phyloP scores from a whole-genome alignment of 2,329 filamentous ascomycete species.

The Paecilomyces niveus region DNA sequence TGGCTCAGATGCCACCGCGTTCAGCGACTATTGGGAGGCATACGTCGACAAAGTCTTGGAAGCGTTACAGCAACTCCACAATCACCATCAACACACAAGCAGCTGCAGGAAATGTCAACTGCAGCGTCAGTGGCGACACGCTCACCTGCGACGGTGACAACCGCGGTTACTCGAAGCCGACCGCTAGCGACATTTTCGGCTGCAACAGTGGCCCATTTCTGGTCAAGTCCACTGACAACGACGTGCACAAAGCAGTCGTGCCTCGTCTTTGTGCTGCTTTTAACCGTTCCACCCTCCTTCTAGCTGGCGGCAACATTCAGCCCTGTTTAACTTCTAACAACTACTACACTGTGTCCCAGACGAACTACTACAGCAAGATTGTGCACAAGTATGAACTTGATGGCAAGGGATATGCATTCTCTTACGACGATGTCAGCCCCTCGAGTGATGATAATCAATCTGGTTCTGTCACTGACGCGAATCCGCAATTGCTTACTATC shows the following conservation, averaged over 20 bases:
- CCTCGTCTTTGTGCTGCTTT: conserved; percentile 48
- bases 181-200: conserved; percentile 43
- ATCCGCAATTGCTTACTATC: conserved; percentile 41
- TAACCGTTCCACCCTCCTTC: conserved; percentile 40
- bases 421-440: conserved; percentile 62
- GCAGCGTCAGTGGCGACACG: conserved; percentile 33
- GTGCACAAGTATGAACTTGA: conserved; percentile 56
- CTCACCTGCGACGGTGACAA: conserved; percentile 39
- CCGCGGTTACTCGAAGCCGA: conserved; percentile 38
- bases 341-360: conserved; percentile 43
- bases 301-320: conserved; percentile 42
- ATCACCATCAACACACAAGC: conserved; percentile 51
- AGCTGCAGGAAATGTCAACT: conserved; percentile 44
- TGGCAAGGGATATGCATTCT: conserved; percentile 57
- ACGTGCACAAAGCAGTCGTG: conserved; percentile 37
- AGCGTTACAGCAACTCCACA: conserved; percentile 38
- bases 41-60: conserved; percentile 50
- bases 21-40: conserved; percentile 44
- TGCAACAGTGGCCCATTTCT: conserved; percentile 46
- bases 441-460: conserved; percentile 47
- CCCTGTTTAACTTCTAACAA: conserved; percentile 29
- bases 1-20: conserved; percentile 39
- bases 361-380: conserved; percentile 41
- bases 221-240: conserved; percentile 31
- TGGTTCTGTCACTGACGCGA: conserved; percentile 44